phyloP scores from a whole-genome alignment of 345 rosid species.

The Dipteronia sinensis region DNA sequence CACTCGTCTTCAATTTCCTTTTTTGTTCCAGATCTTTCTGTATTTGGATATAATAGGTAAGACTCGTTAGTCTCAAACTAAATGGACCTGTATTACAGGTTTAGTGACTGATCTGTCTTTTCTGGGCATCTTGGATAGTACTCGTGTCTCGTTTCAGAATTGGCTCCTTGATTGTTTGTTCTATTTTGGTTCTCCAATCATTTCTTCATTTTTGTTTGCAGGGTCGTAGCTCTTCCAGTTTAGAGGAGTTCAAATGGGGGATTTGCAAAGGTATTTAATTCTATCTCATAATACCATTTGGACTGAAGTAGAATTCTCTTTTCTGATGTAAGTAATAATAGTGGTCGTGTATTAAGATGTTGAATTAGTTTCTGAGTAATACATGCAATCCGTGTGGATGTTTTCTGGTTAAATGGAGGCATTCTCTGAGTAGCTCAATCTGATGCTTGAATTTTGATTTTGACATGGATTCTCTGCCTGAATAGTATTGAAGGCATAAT shows the following conservation, averaged over 20 bases:
- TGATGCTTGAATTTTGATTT: neutral
- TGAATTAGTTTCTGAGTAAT: neutral
- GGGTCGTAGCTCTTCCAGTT: slow-evolving; percentile 43
- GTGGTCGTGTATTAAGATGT: no score
- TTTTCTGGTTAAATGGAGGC: no score
- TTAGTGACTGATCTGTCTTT: no score
- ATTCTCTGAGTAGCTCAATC: no score
- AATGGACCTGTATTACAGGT: no score
- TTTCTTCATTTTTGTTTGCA: slow-evolving; percentile 37
- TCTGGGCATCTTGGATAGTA: slow-evolving; percentile 15
- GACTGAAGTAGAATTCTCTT: neutral
- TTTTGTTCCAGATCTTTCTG: no score
- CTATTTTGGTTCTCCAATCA: slow-evolving; percentile 15
- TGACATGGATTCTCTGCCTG: neutral
- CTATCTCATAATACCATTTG: neutral
- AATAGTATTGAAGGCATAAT: neutral
- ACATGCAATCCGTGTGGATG: no score
- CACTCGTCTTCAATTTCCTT: neutral
- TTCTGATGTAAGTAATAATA: no score
- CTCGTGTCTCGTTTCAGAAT: slow-evolving; percentile 3
- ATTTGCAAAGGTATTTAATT: slow-evolving; percentile 57
- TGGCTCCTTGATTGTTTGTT: no score
- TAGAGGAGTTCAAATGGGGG: slow-evolving; percentile 46
- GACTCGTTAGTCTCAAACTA: no score
- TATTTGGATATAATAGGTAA: no score